Evolutionary conservation across 2,329 filamentous ascomycete genomes (phyloP), one percentile per base, ranked within the genome.

Genomic region (Lecanoromycetidae sp.): DNA sequence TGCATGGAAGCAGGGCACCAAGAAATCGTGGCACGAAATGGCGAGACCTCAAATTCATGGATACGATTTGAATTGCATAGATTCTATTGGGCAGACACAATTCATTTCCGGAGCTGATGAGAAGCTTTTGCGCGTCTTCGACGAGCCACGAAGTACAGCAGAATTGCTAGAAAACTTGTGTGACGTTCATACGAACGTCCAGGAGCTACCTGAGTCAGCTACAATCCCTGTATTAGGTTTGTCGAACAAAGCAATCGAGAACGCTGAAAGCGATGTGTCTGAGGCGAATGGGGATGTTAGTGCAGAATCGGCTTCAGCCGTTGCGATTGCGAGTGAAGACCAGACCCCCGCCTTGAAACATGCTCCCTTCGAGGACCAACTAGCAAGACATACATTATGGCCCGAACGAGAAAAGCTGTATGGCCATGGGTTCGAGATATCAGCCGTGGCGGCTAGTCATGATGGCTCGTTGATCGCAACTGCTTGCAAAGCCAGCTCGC

Each of bases 21-120:
- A 56, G 10, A 46, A 53, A 33, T 87, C 86, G 9, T 98, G 91
- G 91, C 90, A 96, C 64, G 91, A 98, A 63, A 87, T 96, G 70
- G 83, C 88, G 1, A 75, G 91, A 41, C 91, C 91, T 3, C 91
- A 98, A 62, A 98, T 98, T 54, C 91, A 98, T 62, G 91, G 91
- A 30, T 98, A 98, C 63, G 90, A 98, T 62, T 74, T 98, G 46
- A 98, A 96, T 69, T 96, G 91, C 63, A 80, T 96, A 53, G 84
- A 87, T 58, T 76, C 80, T 0, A 71, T 95, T 4, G 80, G 78
- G 6, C 65, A 75, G 6, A 74, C 77, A 6, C 82, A 82, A 56
- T 98, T 98, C 60, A 82, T 96, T 19, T 94, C 88, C 2, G 91
- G 91, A 5, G 91, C 91, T 3, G 91, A 98, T 55, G 91, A 98